Evolutionary conservation across 1,139 yeast species (phyloP).

Genomic region (Taphrina confusa): DNA sequence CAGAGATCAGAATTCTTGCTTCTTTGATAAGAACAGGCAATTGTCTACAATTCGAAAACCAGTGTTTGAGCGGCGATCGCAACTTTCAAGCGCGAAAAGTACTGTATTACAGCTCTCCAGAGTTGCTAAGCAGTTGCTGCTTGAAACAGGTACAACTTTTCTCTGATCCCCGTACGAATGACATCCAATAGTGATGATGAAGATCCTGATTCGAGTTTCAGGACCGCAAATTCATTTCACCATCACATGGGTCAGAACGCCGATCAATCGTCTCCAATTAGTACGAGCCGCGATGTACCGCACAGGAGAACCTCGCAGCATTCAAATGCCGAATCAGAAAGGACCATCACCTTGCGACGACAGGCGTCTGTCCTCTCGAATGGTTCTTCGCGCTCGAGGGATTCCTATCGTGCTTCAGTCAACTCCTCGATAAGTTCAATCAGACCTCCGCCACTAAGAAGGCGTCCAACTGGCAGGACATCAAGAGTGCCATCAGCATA

Average conservation of each 20-base stretch:
- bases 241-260: constrained; percentile 7
- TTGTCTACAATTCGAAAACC: no score
- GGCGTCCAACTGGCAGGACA: constrained; percentile 17
- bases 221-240: constrained; percentile 27
- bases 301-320: constrained; percentile 4
- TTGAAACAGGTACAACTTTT: no score
- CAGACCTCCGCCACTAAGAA: constrained; percentile 8
- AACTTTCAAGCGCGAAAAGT: no score
- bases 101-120: no score
- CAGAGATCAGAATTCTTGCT: no score
- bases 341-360: constrained; percentile 4
- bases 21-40: no score
- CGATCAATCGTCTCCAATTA: neutral
- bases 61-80: no score
- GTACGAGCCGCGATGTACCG: neutral
- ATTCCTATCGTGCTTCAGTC: neutral
- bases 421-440: neutral
- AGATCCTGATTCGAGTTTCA: constrained; percentile 12
- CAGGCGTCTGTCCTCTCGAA: constrained; percentile 6
- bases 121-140: no score
- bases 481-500: constrained; percentile 2
- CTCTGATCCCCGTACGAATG: no score
- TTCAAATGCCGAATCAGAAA: constrained; percentile 12
- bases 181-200: constrained; percentile 1
- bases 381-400: constrained; percentile 5